These are phyloP conservation scores for Salix dunnii DNA, from an alignment of 345 rosid genomes.

Conservation along the genomic window DNA sequence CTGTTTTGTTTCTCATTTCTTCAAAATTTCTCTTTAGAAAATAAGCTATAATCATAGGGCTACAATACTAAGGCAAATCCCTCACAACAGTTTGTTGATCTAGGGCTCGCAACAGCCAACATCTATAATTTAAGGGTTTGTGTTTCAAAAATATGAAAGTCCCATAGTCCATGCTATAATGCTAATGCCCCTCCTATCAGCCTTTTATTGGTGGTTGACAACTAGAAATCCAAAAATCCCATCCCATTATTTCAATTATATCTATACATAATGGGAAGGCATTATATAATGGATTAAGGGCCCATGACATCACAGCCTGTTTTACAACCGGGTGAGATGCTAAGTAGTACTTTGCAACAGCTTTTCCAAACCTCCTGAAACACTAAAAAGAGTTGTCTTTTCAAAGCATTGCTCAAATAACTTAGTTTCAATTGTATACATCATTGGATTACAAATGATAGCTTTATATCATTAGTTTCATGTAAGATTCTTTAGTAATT, in stretches of 20 bases:
- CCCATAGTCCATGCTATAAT: not conserved
- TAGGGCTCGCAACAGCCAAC: not conserved
- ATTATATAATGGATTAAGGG: not conserved
- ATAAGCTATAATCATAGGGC: not conserved
- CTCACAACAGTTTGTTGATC: not conserved
- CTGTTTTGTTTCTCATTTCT: not conserved
- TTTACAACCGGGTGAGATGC: not conserved
- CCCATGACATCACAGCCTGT: not conserved
- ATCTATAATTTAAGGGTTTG: not conserved
- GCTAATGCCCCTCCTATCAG: not conserved
- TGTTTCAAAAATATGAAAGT: too few species aligned
- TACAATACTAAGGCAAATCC: not conserved
- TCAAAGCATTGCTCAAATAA: not conserved
- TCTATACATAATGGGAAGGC: not conserved
- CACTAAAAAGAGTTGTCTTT: not conserved
- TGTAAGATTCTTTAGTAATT: not conserved
- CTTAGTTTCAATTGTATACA: not conserved
- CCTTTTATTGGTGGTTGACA: not conserved
- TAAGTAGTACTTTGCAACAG: not conserved
- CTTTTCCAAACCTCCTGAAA: not conserved
- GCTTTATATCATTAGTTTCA: not conserved
- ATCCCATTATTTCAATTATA: too few species aligned
- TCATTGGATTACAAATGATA: not conserved
- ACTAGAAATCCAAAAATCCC: too few species aligned
- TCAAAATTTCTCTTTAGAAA: not conserved